Evolutionary conservation across 2,329 filamentous ascomycete species (phyloP).

Genomic region (Paracamarosporium sp.): DNA sequence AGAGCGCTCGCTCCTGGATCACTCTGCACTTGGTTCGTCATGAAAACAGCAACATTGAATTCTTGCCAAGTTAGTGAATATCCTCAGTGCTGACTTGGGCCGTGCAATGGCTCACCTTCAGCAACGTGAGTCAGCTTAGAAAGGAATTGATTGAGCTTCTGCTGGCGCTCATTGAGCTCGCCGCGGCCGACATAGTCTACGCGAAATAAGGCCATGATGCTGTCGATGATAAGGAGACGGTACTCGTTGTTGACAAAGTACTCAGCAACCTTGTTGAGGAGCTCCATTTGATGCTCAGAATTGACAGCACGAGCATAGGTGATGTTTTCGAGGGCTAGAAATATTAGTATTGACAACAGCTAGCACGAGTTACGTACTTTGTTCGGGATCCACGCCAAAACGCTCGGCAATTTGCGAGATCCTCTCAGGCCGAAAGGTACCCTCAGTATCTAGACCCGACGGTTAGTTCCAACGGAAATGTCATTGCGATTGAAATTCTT

Average conservation of each 20-base stretch:
- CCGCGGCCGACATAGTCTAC: constrained; percentile 72
- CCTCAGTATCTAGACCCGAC: constrained; percentile 51
- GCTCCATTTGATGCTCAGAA: constrained; percentile 70
- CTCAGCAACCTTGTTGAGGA: constrained; percentile 66
- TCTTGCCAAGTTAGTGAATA: constrained; percentile 48
- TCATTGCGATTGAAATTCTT: constrained; percentile 6
- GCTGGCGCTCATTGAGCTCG: constrained; percentile 72
- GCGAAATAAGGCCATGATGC: constrained; percentile 73
- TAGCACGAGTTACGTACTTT: constrained; percentile 18
- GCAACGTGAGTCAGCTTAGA: constrained; percentile 70
- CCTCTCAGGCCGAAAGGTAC: constrained; percentile 69
- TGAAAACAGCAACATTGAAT: constrained; percentile 66
- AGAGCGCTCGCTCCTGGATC: constrained; percentile 73
- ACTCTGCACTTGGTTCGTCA: constrained; percentile 75
- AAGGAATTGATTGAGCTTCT: constrained; percentile 71
- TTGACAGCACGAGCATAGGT: constrained; percentile 69
- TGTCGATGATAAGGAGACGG: constrained; percentile 71
- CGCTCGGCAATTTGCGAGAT: constrained; percentile 72
- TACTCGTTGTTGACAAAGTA: constrained; percentile 70
- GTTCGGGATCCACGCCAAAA: constrained; percentile 59
- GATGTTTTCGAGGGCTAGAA: constrained; percentile 70
- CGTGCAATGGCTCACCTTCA: constrained; percentile 54
- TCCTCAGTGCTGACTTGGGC: too few relatives aligned
- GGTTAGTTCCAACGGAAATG: constrained; percentile 10
- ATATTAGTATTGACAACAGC: constrained; percentile 55